Conservation (phyloP, 371 early-diverging fungal genomes). For the Apophysomyces sp. region DNA sequence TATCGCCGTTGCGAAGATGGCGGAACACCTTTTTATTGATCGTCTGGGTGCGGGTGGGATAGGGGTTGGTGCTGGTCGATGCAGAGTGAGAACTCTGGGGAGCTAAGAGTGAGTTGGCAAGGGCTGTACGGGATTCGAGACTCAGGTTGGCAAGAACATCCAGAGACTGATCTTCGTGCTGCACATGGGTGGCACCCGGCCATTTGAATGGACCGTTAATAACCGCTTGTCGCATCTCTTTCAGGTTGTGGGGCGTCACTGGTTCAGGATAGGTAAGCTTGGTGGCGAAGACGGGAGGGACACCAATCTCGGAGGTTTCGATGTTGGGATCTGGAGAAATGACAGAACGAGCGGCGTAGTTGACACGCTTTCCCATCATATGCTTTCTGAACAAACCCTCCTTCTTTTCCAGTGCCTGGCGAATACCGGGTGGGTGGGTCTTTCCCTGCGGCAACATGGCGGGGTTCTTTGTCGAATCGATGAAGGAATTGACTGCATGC, state of each 20-base stretch:
- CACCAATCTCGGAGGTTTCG: conserved; percentile 98
- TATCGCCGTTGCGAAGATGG: conserved; percentile 97
- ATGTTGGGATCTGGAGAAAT: conserved; percentile 99
- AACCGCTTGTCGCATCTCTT: conserved; percentile 91
- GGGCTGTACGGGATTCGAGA: conserved; percentile 88
- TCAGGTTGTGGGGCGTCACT: conserved; percentile 95
- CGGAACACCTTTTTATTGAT: conserved; percentile 96
- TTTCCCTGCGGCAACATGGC: conserved; percentile 52
- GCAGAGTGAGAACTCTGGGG: conserved; percentile 65
- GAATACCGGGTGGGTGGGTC: conserved; percentile 82
- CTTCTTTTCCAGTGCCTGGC: conserved; percentile 99
- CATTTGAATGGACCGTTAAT: conserved; percentile 97
- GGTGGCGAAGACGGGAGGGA: conserved; percentile 96
- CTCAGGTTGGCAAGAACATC: conserved; percentile 76
- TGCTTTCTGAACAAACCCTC: conserved; percentile 99
- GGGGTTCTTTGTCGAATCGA: conserved; percentile 89
- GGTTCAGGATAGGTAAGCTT: conserved; percentile 99
- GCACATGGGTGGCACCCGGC: conserved; percentile 98
- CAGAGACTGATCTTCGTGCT: conserved; percentile 92
- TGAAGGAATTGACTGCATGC: conserved; percentile 86
- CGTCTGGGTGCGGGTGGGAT: conserved; percentile 60
- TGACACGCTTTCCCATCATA: conserved; percentile 99
- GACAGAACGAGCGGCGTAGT: conserved; percentile 99
- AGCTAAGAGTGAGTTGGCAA: conserved; percentile 95
- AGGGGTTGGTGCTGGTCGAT: conserved; percentile 49